Conservation (phyloP, 176 grass and related monocot genomes). For the Triticum turgidum region DNA sequence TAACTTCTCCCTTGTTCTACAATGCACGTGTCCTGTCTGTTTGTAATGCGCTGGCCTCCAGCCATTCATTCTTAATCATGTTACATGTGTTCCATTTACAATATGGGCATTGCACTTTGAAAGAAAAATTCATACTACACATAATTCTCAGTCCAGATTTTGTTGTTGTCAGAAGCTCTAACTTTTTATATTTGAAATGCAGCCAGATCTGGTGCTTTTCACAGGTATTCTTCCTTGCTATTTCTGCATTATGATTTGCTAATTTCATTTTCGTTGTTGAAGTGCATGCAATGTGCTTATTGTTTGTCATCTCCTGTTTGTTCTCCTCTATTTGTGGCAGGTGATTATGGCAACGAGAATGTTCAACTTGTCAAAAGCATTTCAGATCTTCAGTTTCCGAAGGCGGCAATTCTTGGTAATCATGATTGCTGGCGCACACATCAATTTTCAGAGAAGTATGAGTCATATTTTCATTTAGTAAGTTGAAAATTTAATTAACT, state of each 20-base stretch:
- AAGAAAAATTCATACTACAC: background rate
- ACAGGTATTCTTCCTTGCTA: conserved; percentile 50
- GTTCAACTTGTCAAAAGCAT: conserved; percentile 93
- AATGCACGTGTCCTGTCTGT: background rate
- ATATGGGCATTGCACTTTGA: background rate
- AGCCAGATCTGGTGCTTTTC: conserved; percentile 94
- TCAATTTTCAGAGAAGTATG: conserved; percentile 88
- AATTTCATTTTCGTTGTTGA: background rate
- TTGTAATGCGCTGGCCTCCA: background rate
- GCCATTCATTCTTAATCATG: background rate
- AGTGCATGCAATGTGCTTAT: background rate
- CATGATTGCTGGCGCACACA: conserved; percentile 90
- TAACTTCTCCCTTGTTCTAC: conserved; percentile 3
- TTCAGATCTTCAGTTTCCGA: conserved; percentile 71
- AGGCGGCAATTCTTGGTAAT: conserved; percentile 95
- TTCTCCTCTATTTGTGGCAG: conserved; percentile 39
- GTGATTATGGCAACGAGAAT: conserved; percentile 94
- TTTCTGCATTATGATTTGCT: background rate
- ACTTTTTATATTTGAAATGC: conserved; percentile 52
- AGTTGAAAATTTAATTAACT: conserved; percentile 12
- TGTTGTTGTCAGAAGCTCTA: conserved; percentile 33
- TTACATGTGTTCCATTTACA: background rate
- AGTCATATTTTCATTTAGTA: conserved; percentile 14
- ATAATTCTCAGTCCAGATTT: background rate
- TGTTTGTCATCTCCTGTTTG: conserved; percentile 12